Evolutionary conservation across 148 eudicot genomes (phyloP), one percentile per base, ranked within the genome.

Genomic region (Tetragonia tetragonoides): DNA sequence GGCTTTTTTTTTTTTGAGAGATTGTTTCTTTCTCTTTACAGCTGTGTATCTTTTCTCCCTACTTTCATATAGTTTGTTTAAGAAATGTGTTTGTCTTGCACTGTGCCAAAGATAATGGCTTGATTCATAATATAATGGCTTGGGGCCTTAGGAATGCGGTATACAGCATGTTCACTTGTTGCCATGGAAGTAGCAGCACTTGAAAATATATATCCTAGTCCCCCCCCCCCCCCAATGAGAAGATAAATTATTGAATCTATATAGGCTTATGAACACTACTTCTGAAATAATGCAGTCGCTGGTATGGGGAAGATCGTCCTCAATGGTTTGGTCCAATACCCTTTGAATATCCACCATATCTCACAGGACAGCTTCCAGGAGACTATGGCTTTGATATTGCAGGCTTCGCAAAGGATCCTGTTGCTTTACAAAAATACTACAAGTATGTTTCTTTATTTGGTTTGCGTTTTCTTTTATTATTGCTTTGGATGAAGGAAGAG

Each of bases 311-410:
- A 80, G 86, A 90, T 65, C 90, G 99, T 20, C 98, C 99, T 62
- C 92, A 93, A 24, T 96, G 98, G 99, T 91, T 96, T 68, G 99
- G 99, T 73, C 99, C 97, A 23, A 78, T 95, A 69, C 90, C 90
- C 40, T 89, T 86, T 73, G 87, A 92, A 37, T 96, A 96, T 85
- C 99, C 99, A 66, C 64, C 84, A 57, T 84, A 93, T 86, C 90
- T 96, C 54, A 81, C 75, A 18, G 99, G 99, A 68, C 85, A 95
- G 76, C 89, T 91, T 75, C 99, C 99, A 3, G 99, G 93, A 54
- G 98, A 96, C 81, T 96, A 96, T 86, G 99, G 97, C 75, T 96
- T 96, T 88, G 99, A 93, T 84, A 72, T 93, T 84, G 98, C 94
- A 39, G 93, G 92, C 72, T 78, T 96, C 70, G 87, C 90, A 78